Conservation (phyloP, 768 basidiomycete genomes). For the Tricholoma hemisulphureum region DNA sequence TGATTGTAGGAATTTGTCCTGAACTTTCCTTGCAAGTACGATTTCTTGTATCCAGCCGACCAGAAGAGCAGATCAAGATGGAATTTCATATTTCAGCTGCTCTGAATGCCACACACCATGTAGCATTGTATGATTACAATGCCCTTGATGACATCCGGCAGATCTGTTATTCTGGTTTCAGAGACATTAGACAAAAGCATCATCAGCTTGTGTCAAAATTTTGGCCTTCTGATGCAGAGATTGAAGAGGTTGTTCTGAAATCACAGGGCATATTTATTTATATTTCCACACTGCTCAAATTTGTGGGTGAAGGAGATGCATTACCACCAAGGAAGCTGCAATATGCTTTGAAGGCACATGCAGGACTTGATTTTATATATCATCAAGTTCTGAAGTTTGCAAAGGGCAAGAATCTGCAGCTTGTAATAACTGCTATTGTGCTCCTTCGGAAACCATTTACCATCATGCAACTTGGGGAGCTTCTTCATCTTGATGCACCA, state of each 20-base stretch:
- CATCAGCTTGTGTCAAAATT: not conserved
- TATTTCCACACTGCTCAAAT: not conserved
- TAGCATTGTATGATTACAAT: not conserved
- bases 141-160: not conserved
- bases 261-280: not conserved
- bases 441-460: not conserved
- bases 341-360: not conserved
- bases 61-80: not conserved
- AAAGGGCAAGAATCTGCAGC: not conserved
- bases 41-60: constrained; percentile 1
- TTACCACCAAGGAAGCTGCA: not conserved
- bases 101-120: too few species aligned
- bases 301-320: not conserved
- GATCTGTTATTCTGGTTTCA: not conserved
- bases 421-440: not conserved
- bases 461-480: not conserved
- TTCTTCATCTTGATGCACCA: not conserved
- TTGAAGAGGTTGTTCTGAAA: not conserved
- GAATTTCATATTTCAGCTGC: not conserved
- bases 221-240: not conserved
- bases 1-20: not conserved
- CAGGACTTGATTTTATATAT: not conserved
- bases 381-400: not conserved
- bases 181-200: not conserved
- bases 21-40: too few species aligned